These are phyloP conservation scores for Melampsora americana DNA, from an alignment of 1,284 basidiomycete species.

Conservation along the genomic window DNA sequence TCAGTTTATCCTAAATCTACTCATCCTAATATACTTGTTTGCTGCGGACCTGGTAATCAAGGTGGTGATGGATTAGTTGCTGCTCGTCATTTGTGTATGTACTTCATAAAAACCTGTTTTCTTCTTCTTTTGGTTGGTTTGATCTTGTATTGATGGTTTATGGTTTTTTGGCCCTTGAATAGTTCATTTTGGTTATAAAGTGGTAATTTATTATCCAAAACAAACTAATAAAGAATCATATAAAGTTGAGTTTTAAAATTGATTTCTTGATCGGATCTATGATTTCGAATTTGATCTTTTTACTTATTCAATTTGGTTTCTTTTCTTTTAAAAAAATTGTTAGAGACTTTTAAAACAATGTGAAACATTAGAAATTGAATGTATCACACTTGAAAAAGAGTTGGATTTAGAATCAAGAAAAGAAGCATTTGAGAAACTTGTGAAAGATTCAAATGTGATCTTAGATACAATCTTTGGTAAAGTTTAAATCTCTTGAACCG, in stretches of 20 bases:
- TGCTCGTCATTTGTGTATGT: conserved; percentile 79
- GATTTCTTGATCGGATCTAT: too few species aligned
- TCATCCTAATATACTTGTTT: conserved; percentile 75
- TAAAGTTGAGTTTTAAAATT: neutral
- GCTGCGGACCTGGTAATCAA: conserved; percentile 84
- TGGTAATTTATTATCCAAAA: conserved; percentile 86
- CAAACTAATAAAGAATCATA: conserved; percentile 56
- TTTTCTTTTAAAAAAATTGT: conserved; percentile 1
- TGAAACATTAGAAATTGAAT: conserved; percentile 72
- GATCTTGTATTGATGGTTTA: neutral
- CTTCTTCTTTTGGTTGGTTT: conserved; percentile 1
- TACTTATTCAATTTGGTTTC: conserved; percentile 57
- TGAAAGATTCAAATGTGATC: conserved; percentile 72
- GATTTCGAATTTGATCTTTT: neutral
- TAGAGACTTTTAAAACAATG: conserved; percentile 81
- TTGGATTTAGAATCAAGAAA: conserved; percentile 53
- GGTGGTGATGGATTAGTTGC: conserved; percentile 97
- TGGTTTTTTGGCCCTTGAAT: conserved; percentile 10
- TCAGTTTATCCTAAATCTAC: conserved; percentile 68
- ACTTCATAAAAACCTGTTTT: neutral
- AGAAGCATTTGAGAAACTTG: conserved; percentile 59
- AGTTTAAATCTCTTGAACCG: conserved; percentile 37
- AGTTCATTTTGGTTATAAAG: conserved; percentile 84
- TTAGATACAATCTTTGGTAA: conserved; percentile 89
- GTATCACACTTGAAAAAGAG: conserved; percentile 46